Base-by-base conservation (phyloP, 768 basidiomycete species). In the Lactifluus subvellereus region DNA sequence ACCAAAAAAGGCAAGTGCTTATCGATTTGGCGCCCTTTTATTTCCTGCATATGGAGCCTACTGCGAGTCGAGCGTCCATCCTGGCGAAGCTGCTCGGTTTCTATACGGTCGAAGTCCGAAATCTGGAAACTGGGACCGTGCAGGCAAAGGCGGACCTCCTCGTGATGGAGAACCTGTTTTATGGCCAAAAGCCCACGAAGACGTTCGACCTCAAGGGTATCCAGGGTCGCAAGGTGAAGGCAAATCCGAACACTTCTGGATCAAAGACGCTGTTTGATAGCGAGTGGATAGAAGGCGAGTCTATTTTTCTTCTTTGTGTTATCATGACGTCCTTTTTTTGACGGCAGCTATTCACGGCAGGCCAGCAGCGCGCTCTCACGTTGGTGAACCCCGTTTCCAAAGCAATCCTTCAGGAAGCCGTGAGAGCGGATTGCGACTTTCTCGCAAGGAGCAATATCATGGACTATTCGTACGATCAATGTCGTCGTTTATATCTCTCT, bases 121-220 rank as follows among this genome's bases (percentile, higher is more conserved):
- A 91, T 69, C 74, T 89, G 30, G 87, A 90, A 69, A 84, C 80
- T 4, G 86, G 87, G 1, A 74, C 72, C 16, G 77, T 82, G 6
- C 85, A 88, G 68, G 80, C 82, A 14, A 88, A 87, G 70, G 81
- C 84, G 1, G 89, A 94, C 70, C 76, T 94, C 13, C 76, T 92
- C 5, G 86, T 92, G 8, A 91, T 92, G 89, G 91, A 92, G 73
- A 92, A 92, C 68, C 72, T 92, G 18, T 92, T 94, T 70, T 89
- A 85, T 69, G 77, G 82, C 48, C 82, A 84, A 71, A 83, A 83
- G 54, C 79, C 90, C 56, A 73, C 75, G 56, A 85, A 84, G 75
- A 87, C 84, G 0, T 94, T 88, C 68, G 91, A 94, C 70, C 74
- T 94, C 57, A 94, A 94, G 72, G 91, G 91, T 3, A 92, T 94